phyloP scores from a whole-genome alignment of 768 basidiomycete species.

The Galerina sulciceps region DNA sequence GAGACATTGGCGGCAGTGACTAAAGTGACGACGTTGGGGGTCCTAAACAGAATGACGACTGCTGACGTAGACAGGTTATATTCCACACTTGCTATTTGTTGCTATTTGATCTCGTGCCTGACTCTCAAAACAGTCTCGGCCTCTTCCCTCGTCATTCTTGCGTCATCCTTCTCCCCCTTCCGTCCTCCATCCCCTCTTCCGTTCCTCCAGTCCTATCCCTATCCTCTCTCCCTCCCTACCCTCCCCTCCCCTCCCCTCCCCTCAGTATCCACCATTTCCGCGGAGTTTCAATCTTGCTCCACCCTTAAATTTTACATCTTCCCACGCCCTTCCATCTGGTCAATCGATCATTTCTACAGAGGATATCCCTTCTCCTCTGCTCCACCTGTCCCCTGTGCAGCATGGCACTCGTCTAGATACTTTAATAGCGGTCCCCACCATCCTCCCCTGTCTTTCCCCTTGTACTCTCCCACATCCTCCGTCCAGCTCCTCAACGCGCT shows the following conservation, averaged over 20 bases:
- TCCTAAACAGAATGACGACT: slow-evolving; percentile 49
- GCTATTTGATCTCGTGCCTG: slow-evolving; percentile 43
- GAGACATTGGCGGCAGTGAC: slow-evolving; percentile 40
- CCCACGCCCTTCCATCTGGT: slow-evolving; percentile 11
- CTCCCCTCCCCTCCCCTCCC: slow-evolving; percentile 11
- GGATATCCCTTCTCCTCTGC: slow-evolving; percentile 20
- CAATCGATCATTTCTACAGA: slow-evolving; percentile 20
- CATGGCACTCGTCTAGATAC: slow-evolving; percentile 39
- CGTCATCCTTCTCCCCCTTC: slow-evolving; percentile 22
- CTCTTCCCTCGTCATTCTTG: slow-evolving; percentile 24
- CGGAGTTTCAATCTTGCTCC: slow-evolving; percentile 18
- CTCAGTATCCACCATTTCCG: background rate
- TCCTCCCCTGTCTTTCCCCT: slow-evolving; percentile 37
- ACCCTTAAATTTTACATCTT: slow-evolving; percentile 19
- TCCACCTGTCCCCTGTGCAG: slow-evolving; percentile 19
- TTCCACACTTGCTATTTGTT: slow-evolving; percentile 39
- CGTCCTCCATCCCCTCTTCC: background rate
- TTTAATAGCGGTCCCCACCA: slow-evolving; percentile 36
- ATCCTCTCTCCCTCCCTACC: background rate
- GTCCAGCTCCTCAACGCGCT: slow-evolving; percentile 71
- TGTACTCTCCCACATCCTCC: slow-evolving; percentile 58
- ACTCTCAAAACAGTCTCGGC: background rate
- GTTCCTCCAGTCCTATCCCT: background rate
- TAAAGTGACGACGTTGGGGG: slow-evolving; percentile 30
- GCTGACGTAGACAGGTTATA: slow-evolving; percentile 56